Base-by-base conservation (phyloP, 345 rosid species). In the Sisymbrium altissimum region DNA sequence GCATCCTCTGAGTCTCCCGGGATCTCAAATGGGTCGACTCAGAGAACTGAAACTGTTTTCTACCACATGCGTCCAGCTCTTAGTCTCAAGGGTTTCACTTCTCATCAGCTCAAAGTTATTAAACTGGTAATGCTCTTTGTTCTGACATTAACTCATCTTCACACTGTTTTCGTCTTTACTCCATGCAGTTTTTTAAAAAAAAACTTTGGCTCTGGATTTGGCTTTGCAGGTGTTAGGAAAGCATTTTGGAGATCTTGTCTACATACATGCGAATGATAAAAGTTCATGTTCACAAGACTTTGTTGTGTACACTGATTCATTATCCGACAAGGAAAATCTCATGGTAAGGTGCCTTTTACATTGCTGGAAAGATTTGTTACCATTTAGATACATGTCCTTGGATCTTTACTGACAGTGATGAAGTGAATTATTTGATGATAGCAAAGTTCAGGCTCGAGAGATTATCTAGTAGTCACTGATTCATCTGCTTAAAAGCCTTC, bases 61-160 rank as follows among this genome's bases (percentile, higher is more conserved):
- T 89, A 80, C 79, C 85, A 83, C 73, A 70, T 81, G 84, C 92
- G 88, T 64, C 97, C 99, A 0, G 89, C 98, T 61, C 80, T 92
- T 64, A 56, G 80, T 78, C 79, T 95, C 60, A 62, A 55, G 68
- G 93, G 92, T 25, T 88, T 91, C 77, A 87, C 96, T 56, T 75
- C 87, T 69, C 97, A 88, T 83, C 97, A 92, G 82, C 92, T 87
- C 32, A 83, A 71, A 84, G 79, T 95, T 66, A 90, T 92, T 76
- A 84, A 71, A 68, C 79, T 79, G 94, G 99, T 90, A 64, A 60
- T 64, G 14, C 33, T 57, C 68, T 63, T 18, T 66, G 19, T 53
- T 67, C 30, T 17, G 14, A 39, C 14, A 52, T 13, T 60, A 12
- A 44, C 18, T 50, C 6, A 61, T 64, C 40, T 50, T 29, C 27